Base-by-base conservation (phyloP, 306 rosid species). In the Elaeagnus macrophylla region DNA sequence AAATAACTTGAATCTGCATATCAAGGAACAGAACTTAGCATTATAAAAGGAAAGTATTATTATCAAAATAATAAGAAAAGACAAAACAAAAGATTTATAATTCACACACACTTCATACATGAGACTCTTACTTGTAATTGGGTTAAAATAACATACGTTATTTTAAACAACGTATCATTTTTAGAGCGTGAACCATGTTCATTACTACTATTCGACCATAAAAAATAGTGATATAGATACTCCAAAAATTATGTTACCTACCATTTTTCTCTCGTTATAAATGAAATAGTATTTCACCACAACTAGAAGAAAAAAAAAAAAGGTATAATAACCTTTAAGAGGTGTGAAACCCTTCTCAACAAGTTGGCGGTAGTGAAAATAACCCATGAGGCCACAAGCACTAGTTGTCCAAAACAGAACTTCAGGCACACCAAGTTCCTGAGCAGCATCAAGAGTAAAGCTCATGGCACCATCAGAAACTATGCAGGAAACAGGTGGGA, bases 1-100 rank as follows among this genome's bases (percentile, higher is more conserved):
- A 79, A 1, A 6, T 66, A 50, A 47, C 83, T 83, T 1, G 44
- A 54, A 43, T 87, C 93, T 86, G 77, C 72, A 60, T 39, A 35
- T 13, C 25, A 0, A 14, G 17, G 35, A 13, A 12, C 6, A 42
- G 13, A 13, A 16, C 14, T 37, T 5, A 52, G 13, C 15, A 12
- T 8, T 18, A 49, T 7, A 1, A 16, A 15, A 6, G 32, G 32
- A 25, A 25, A 25, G 32, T 25, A 5, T 25, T 1, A 25, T 25
- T 1, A 25, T 25, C 32, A 25, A 5, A 25, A 25, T 5, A 25
- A 20, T 20, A 20, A 0, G 32, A 20, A 20, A 20, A n/a, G n/a
- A n/a, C n/a, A n/a, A n/a, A 20, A 20, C 32, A 20, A 20, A 20
- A 20, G 32, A 20, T 20, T 20, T 20, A 20, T 20, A 20, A 20